Base-by-base conservation (phyloP, 176 grass and related monocot species). In the Avena insularis region DNA sequence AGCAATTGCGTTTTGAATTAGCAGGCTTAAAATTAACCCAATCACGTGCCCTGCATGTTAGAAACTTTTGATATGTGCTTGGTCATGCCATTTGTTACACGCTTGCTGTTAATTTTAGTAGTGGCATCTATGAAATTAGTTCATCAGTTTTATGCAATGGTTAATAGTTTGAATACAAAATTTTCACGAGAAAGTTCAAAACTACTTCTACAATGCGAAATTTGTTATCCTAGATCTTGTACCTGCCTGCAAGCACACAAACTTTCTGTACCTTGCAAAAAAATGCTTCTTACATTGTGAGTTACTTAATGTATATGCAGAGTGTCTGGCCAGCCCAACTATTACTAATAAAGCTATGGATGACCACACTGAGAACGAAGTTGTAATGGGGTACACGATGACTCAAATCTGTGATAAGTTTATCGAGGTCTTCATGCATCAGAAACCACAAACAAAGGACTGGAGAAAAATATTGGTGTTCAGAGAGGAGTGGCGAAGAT, bases 401-500 rank as follows among this genome's bases (percentile, higher is more conserved):
- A 83, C 82, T 40, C 87, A 98, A 89, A 90, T 98, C 62, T 95
- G 90, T 82, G 92, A 98, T 78, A 91, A 92, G 66, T 91, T 94
- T 77, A 98, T 98, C 31, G 96, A 94, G 46, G 88, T 91, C 82
- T 98, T 98, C 82, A 94, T 98, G 91, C 59, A 90, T 80, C 81
- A 82, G 69, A 98, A 91, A 81, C 96, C 96, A 40, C 85, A 92
- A 68, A 95, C 93, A 76, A 98, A 94, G 87, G 90, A 98, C 54
- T 98, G 96, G 93, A 95, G 92, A 86, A 98, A 94, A 77, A 56
- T 98, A 76, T 88, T 98, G 57, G 92, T 95, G 51, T 91, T 91
- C 82, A 98, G 96, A 75, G 96, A 95, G 90, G 92, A 98, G 50
- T 98, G 96, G 96, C 82, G 48, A 71, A 98, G 93, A 71, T 98